A percentile compares a stretch with the other conserved stretches of the same genome.
Conservation (phyloP, 306 rosid genomes). For the Alnus glutinosa region DNA sequence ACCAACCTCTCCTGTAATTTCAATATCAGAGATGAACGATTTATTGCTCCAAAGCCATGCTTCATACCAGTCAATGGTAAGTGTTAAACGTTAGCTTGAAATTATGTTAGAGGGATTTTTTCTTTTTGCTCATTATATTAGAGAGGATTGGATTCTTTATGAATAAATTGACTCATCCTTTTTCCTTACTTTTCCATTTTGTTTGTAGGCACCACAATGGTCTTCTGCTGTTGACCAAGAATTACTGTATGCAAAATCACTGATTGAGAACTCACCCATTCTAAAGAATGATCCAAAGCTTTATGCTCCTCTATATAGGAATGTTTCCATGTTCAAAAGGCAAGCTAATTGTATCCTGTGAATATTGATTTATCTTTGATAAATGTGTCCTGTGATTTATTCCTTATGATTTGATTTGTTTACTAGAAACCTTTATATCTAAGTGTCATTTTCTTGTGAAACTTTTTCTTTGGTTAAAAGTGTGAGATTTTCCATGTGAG, state of each 20-base stretch:
- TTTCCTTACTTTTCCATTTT: constrained; percentile 9
- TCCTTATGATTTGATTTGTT: background rate
- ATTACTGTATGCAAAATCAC: constrained; percentile 50
- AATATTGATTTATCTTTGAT: background rate
- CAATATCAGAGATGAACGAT: constrained; percentile 73
- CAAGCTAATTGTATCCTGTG: constrained; percentile 15
- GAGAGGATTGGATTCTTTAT: constrained; percentile 9
- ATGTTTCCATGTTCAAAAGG: constrained; percentile 82
- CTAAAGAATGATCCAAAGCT: constrained; percentile 55
- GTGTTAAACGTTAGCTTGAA: constrained; percentile 17
- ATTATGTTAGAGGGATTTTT: background rate
- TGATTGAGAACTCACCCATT: constrained; percentile 75
- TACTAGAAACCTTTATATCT: background rate
- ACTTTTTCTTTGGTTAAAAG: background rate
- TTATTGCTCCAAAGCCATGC: constrained; percentile 47
- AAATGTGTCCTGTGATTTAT: background rate
- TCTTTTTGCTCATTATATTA: background rate
- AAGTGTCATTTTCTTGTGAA: background rate
- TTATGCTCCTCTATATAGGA: constrained; percentile 66
- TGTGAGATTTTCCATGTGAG: background rate
- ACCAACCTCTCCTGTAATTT: constrained; percentile 47
- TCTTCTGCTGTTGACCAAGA: constrained; percentile 57
- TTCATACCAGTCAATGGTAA: constrained; percentile 47
- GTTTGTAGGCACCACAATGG: constrained; percentile 52
- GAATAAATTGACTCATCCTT: constrained; percentile 18